Evolutionary conservation across 306 rosid genomes (phyloP), one percentile per base, ranked within the genome.

Genomic region (Sindora glabra): DNA sequence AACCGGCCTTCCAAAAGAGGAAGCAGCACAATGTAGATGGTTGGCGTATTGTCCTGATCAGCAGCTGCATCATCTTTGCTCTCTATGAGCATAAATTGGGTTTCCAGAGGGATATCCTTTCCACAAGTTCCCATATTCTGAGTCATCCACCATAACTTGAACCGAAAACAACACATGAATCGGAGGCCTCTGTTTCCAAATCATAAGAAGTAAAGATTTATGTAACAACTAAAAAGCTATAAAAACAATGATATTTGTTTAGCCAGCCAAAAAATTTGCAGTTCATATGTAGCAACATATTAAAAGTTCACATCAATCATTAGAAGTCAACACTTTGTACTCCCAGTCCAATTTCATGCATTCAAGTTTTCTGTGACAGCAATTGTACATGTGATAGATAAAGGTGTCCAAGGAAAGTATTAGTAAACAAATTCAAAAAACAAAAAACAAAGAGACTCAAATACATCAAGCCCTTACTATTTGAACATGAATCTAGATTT

Each of bases 91-190:
- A 94, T 68, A 79, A 89, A 94, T 24, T 94, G 99, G 9, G 99
- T 94, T 84, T 94, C 99, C 34, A 94, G 53, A 40, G 99, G 99
- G 57, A 94, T 74, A 58, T 94, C 99, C 69, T 62, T 80, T 44
- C 95, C 99, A 71, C 79, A 80, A 14, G 79, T 80, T 59, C 99
- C 99, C 94, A 86, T 89, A 59, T 94, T 89, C 39, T 94, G 99
- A n/a, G 99, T 89, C 99, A 92, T 92, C 99, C 99, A 92, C 99
- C 99, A 92, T 59, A 92, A 73, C 82, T 89, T 89, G 84, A 92
- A 92, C 34, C 99, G 94, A 66, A 92, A 92, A 46, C 86, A 84
- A 70, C 96, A 86, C 84, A 89, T 48, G 81, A 92, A 92, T 14
- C 95, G 83, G 1, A 68, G 78, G 24, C 76, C 99, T 80, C 99